Evolutionary conservation across 352 stramenopile genomes (phyloP), one percentile per base, ranked within the genome.

Genomic region (Globisporangium nunn): DNA sequence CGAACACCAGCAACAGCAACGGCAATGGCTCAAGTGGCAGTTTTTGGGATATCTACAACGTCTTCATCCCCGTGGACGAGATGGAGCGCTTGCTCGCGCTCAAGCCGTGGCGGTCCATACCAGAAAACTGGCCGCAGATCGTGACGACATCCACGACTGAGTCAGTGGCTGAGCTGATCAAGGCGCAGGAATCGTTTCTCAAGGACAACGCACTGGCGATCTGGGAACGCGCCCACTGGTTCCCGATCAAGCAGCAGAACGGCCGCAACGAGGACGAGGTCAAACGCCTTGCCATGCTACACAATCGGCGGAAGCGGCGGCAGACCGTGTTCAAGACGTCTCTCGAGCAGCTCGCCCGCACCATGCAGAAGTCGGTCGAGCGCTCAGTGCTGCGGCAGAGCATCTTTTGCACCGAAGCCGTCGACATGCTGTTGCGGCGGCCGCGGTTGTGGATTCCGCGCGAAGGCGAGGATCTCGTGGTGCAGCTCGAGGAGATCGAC

Each of bases 141-240:
- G 50, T 47, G n/a, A 58, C 64, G 1, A 51, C 53, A 0, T 29
- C 54, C 28, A 70, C 66, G 46, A 49, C 43, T 0, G 43, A 39
- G 15, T 58, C 60, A 35, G 61, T 63, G 31, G 48, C 61, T 10
- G 39, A 67, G 40, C 61, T 81, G 18, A 45, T 64, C 2, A 14
- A 50, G 10, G 37, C 63, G 4, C 70, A 81, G 51, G 59, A 77
- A 0, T 28, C 65, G 14, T 77, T 81, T n/a, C 41, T 81, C 0
- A 8, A 61, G 47, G 51, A 67, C 17, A 68, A 81, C 45, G 64
- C 57, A 8, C 56, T 61, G 11, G 72, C 72, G 46, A 72, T 81
- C 43, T 81, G 72, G 72, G 72, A 81, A 52, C 67, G 72, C 31
- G 60, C 37, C 6, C 70, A 78, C 59, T 81, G 72, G 72, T 73